These are phyloP conservation scores for Boletus barrowsii DNA, from an alignment of 768 basidiomycete species.

Conservation along the genomic window DNA sequence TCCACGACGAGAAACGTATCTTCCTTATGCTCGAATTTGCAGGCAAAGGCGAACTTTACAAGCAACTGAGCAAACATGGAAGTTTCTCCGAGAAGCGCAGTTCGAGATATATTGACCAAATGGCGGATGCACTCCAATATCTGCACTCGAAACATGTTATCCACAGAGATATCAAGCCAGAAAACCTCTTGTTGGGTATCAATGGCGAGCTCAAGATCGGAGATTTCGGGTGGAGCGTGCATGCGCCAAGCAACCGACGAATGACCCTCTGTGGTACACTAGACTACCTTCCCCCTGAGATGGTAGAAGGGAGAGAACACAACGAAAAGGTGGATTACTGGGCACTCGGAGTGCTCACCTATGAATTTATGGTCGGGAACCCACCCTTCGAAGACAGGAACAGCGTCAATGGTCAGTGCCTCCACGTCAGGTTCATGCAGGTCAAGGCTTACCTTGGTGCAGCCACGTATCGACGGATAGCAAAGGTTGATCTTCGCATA, in stretches of 20 bases:
- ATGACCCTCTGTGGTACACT: constrained; percentile 93
- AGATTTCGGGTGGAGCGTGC: constrained; percentile 98
- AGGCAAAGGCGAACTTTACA: constrained; percentile 95
- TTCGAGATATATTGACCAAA: constrained; percentile 91
- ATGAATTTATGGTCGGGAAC: constrained; percentile 87
- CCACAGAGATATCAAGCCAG: constrained; percentile 98
- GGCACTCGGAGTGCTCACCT: constrained; percentile 95
- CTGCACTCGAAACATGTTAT: constrained; percentile 96
- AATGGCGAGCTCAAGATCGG: constrained; percentile 98
- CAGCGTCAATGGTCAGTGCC: constrained; percentile 67
- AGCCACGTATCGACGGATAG: constrained; percentile 92
- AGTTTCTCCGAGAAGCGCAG: constrained; percentile 87
- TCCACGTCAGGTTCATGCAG: not conserved
- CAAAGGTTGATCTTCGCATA: constrained; percentile 72
- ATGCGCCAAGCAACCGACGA: constrained; percentile 87
- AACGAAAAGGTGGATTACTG: constrained; percentile 91
- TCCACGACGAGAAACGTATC: constrained; percentile 96
- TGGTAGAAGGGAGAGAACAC: constrained; percentile 92
- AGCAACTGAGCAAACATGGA: constrained; percentile 84
- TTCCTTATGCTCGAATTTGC: constrained; percentile 99
- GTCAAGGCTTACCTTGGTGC: constrained; percentile 8
- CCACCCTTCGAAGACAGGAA: constrained; percentile 84
- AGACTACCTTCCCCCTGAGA: constrained; percentile 97
- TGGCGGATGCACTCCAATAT: constrained; percentile 94
- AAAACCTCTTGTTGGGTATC: constrained; percentile 91